Evolutionary conservation across 169 alveolate species (phyloP), one percentile per base, ranked within the genome.

Genomic region (Plasmodium fragile): DNA sequence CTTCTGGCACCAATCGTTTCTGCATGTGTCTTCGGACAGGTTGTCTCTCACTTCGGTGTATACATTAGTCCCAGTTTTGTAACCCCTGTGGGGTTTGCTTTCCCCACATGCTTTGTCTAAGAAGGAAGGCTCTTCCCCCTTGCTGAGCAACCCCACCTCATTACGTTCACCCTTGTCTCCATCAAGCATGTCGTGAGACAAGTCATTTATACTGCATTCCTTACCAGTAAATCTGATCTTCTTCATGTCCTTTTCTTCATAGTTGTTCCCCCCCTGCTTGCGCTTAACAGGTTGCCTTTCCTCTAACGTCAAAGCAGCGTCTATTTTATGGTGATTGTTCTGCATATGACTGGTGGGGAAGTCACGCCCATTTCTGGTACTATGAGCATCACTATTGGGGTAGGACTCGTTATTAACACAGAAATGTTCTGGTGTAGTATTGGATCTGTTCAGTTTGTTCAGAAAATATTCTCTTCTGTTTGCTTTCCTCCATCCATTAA

Each of bases 361-460:
- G 2, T 83, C 92, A 70, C 32, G 59, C 10, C 55, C 59, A 52
- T 77, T 77, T 32, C 43, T 77, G 65, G 34, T 43, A 73, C 30
- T 84, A 28, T 13, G 13, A 7, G 28, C 43, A 84, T 84, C 85
- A 45, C 55, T 49, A 32, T 49, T 28, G 39, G 30, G 49, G 45
- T 73, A 69, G 6, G 32, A 84, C 22, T 84, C 85, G 43, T 73
- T 84, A 36, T 75, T 11, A 16, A 77, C 78, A 77, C 41, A 84
- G 13, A 43, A 49, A 4, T 10, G 25, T 30, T 84, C 93, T 30
- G 84, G 92, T 3, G 92, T 72, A 0, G 93, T 84, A 43, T 69
- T 73, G 30, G 93, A 84, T 32, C 93, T 36, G 80, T 84, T 84
- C 41, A 84, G 41, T 25, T 75, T 55, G 45, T 84, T 84, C 28